Conservation (phyloP, 495 filamentous ascomycete genomes). For the Podospora pseudoanserina region DNA sequence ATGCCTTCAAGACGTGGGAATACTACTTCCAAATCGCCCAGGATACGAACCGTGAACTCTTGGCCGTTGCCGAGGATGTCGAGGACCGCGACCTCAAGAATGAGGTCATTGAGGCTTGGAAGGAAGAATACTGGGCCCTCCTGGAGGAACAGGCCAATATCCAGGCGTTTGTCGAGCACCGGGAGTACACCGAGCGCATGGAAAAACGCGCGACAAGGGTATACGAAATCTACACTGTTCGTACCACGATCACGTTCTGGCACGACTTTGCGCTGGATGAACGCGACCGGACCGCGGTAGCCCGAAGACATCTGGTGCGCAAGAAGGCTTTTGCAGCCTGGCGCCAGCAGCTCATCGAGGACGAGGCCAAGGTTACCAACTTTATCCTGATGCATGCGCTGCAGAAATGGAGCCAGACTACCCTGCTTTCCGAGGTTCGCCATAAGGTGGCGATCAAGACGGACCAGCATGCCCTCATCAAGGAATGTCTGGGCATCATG, state of each 20-base stretch:
- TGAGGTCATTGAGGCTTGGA: constrained; percentile 30
- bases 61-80: constrained; percentile 15
- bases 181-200: constrained; percentile 26
- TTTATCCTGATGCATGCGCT: constrained; percentile 52
- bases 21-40: constrained; percentile 5
- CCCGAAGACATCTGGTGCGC: constrained; percentile 64
- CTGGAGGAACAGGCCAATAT: constrained; percentile 17
- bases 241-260: constrained; percentile 24
- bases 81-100: constrained; percentile 25
- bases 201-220: constrained; percentile 30
- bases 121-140: constrained; percentile 14
- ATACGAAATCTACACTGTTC: constrained; percentile 30
- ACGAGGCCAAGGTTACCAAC: constrained; percentile 67
- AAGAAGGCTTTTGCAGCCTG: constrained; percentile 74
- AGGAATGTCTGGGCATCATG: constrained; percentile 18
- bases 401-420: constrained; percentile 28
- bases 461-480: constrained; percentile 16
- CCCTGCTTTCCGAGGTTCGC: constrained; percentile 31
- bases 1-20: constrained; percentile 23
- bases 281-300: constrained; percentile 52
- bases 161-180: constrained; percentile 23
- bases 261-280: constrained; percentile 26
- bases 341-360: constrained; percentile 69
- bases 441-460: constrained; percentile 21
- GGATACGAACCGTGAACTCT: constrained; percentile 13